Evolutionary conservation across 108 stramenopile genomes (phyloP).

Genomic region (Conticribra guillardii): DNA sequence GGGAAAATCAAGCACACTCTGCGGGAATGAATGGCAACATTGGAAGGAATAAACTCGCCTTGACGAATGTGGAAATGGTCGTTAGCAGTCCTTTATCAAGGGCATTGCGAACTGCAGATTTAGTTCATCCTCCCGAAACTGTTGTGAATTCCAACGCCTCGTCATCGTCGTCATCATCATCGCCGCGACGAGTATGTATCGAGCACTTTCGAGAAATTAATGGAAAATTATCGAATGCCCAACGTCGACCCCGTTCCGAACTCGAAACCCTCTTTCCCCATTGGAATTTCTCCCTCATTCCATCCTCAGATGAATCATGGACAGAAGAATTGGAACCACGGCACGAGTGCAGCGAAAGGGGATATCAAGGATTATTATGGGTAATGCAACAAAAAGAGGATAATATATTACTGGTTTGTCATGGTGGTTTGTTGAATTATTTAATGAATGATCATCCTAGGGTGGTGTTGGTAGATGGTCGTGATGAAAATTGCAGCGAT

Average conservation of each 20-base stretch:
- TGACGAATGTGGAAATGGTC: constrained; percentile 39
- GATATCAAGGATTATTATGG: constrained; percentile 67
- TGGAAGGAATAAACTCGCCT: constrained; percentile 8
- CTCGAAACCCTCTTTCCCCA: constrained; percentile 58
- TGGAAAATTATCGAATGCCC: constrained; percentile 75
- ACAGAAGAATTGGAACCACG: constrained; percentile 66
- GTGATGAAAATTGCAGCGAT: constrained; percentile 16
- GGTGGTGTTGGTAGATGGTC: constrained; percentile 58
- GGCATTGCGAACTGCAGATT: constrained; percentile 43
- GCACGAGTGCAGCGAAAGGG: constrained; percentile 67
- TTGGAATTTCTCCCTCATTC: constrained; percentile 63
- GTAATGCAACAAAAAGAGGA: constrained; percentile 57
- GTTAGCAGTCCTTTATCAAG: constrained; percentile 43
- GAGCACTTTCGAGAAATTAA: constrained; percentile 84
- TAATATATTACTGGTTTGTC: constrained; percentile 60
- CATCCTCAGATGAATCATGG: constrained; percentile 58
- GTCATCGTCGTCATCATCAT: constrained; percentile 1
- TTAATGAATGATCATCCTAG: constrained; percentile 62
- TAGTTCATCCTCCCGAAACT: constrained; percentile 9
- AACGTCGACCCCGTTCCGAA: constrained; percentile 56
- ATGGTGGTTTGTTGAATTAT: constrained; percentile 77
- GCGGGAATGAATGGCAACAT: too few relatives aligned
- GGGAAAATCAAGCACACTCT: constrained; percentile 57
- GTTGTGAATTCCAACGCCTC: too few relatives aligned
- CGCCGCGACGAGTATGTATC: constrained; percentile 43